Conservation (phyloP, 306 rosid genomes). For the Vachellia pachyceras region DNA sequence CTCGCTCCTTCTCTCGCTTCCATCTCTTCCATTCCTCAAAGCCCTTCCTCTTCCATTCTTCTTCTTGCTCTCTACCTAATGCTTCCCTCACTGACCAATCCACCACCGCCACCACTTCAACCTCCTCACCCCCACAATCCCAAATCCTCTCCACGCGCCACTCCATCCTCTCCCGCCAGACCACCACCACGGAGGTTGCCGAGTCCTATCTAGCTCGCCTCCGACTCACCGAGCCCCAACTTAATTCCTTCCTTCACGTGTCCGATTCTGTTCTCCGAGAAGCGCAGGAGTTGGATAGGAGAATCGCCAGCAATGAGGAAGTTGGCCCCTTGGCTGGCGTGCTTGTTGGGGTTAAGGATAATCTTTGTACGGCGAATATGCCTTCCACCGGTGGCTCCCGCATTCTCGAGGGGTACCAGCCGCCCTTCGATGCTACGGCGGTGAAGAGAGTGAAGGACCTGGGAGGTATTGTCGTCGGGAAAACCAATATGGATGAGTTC, state of each 20-base stretch:
- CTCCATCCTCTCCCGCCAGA: constrained; percentile 70
- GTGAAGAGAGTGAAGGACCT: constrained; percentile 73
- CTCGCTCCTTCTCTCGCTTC: constrained; percentile 70
- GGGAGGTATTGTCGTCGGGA: constrained; percentile 88
- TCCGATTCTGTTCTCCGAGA: constrained; percentile 56
- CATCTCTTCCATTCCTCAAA: constrained; percentile 34
- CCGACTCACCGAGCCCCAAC: constrained; percentile 71
- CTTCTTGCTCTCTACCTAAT: constrained; percentile 47
- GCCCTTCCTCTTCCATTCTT: constrained; percentile 41
- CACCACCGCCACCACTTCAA: constrained; percentile 15
- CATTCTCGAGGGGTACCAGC: constrained; percentile 72
- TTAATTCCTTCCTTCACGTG: constrained; percentile 83
- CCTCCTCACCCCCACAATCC: constrained; percentile 51
- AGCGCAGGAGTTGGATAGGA: constrained; percentile 62
- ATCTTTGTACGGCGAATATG: constrained; percentile 88
- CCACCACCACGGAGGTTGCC: constrained; percentile 70
- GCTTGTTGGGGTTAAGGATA: constrained; percentile 86
- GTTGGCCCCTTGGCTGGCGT: constrained; percentile 88
- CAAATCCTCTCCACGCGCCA: constrained; percentile 84
- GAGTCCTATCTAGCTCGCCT: constrained; percentile 71
- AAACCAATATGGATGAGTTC: constrained; percentile 95
- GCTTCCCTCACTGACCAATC: constrained; percentile 59
- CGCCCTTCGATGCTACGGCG: constrained; percentile 91
- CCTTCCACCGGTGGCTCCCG: constrained; percentile 92
- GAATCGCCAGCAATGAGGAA: constrained; percentile 58